Conservation (phyloP, 2,329 filamentous ascomycete species). For the Aspergillus thermomutatus region DNA sequence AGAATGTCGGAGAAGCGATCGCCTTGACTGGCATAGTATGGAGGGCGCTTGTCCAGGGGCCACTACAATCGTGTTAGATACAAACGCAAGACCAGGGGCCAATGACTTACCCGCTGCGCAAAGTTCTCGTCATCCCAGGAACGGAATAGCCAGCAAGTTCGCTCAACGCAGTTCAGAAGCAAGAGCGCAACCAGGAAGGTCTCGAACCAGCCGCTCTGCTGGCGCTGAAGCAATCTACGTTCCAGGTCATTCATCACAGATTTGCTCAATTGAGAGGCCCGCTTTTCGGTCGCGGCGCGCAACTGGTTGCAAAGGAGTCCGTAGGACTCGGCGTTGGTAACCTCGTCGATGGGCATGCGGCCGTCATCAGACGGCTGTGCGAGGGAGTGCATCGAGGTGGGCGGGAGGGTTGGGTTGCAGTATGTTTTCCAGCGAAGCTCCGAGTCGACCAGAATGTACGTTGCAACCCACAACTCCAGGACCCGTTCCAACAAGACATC, state of each 20-base stretch:
- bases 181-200: constrained; percentile 60
- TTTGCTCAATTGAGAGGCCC: constrained; percentile 51
- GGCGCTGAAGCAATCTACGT: constrained; percentile 56
- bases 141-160: constrained; percentile 57
- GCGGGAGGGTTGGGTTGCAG: constrained; percentile 43
- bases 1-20: constrained; percentile 58
- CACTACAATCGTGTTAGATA: constrained; percentile 35
- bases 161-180: constrained; percentile 57
- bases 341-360: constrained; percentile 38
- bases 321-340: constrained; percentile 44
- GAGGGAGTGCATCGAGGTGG: constrained; percentile 34
- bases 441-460: constrained; percentile 51
- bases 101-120: constrained; percentile 29
- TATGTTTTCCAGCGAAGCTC: constrained; percentile 49
- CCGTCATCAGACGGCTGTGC: constrained; percentile 39
- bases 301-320: constrained; percentile 53
- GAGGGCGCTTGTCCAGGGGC: constrained; percentile 53
- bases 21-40: constrained; percentile 53
- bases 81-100: too few relatives aligned
- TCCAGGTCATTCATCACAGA: constrained; percentile 59
- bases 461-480: constrained; percentile 56
- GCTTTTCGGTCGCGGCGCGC: constrained; percentile 54
- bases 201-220: constrained; percentile 55
- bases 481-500: constrained; percentile 50
- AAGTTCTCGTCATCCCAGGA: constrained; percentile 48